Evolutionary conservation across 257 asterid species (phyloP).

Genomic region (Scutellaria minor): DNA sequence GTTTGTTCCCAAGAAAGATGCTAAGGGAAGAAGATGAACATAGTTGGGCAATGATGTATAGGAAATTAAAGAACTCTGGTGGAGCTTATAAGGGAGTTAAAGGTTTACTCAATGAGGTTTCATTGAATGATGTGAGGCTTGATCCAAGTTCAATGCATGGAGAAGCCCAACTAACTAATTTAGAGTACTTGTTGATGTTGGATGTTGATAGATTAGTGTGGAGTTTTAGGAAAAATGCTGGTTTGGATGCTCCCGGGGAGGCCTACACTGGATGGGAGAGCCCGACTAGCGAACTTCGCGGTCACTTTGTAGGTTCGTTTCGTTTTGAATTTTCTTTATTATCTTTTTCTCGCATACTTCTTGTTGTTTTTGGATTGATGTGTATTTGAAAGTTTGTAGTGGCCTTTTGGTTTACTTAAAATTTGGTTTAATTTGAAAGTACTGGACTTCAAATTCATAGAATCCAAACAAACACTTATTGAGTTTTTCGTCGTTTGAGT

Average conservation of each 20-base stretch:
- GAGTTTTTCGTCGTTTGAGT: too few species aligned
- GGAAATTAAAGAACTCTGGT: slow-evolving; percentile 55
- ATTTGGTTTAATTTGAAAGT: too few species aligned
- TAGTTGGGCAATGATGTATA: slow-evolving; percentile 63
- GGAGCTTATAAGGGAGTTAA: slow-evolving; percentile 25
- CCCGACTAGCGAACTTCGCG: slow-evolving; percentile 70
- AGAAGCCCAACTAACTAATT: slow-evolving; percentile 82
- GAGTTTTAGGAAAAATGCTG: slow-evolving; percentile 89
- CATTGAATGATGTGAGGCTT: slow-evolving; percentile 72
- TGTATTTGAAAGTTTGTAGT: too few species aligned
- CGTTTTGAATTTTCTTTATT: neutral
- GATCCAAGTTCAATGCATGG: slow-evolving; percentile 75
- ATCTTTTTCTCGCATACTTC: too few species aligned
- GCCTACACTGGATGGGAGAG: slow-evolving; percentile 97
- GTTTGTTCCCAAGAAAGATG: slow-evolving; percentile 74
- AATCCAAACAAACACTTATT: too few species aligned
- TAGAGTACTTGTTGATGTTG: slow-evolving; percentile 78
- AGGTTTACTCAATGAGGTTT: slow-evolving; percentile 56
- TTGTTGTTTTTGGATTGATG: too few species aligned
- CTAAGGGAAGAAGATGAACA: slow-evolving; percentile 59
- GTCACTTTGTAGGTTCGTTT: slow-evolving; percentile 87
- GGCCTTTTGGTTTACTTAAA: too few species aligned
- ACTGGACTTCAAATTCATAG: too few species aligned
- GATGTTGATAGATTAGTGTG: slow-evolving; percentile 81
- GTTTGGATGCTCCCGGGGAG: slow-evolving; percentile 59